Percentiles rank a stretch among this genome's conserved stretches.
Evolutionary conservation across 228 moss, liverwort and hornwort species (phyloP).

Genomic region (Sphagnum magellanicum): DNA sequence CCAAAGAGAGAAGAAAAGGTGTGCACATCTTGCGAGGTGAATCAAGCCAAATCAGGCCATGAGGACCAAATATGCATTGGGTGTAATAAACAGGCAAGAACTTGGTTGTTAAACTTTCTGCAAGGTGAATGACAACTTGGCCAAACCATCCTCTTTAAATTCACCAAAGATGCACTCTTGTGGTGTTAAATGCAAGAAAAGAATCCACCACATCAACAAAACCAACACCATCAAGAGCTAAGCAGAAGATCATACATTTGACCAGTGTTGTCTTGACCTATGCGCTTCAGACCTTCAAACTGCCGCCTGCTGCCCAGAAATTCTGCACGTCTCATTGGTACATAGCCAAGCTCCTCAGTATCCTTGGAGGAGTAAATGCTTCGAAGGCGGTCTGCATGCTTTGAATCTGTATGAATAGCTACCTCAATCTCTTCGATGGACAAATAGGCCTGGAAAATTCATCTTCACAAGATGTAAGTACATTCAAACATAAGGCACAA

Average conservation of each 20-base stretch:
- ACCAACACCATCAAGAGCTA: slow-evolving; percentile 19
- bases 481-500: no score
- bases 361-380: slow-evolving; percentile 39
- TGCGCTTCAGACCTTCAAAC: slow-evolving; percentile 52
- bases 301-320: slow-evolving; percentile 58
- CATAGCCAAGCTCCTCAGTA: slow-evolving; percentile 32
- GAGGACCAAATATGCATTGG: no score
- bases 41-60: no score
- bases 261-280: slow-evolving; percentile 40
- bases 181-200: no score
- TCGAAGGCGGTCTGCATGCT: slow-evolving; percentile 51
- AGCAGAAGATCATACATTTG: slow-evolving; percentile 47
- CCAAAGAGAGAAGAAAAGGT: no score
- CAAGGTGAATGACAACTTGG: no score
- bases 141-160: no score
- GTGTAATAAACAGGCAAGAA: no score
- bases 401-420: slow-evolving; percentile 60
- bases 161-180: no score
- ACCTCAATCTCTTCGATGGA: slow-evolving; percentile 41
- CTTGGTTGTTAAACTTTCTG: no score
- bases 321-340: slow-evolving; percentile 32
- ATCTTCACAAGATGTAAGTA: not conserved
- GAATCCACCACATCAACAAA: no score
- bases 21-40: no score
- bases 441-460: slow-evolving; percentile 21